Evolutionary conservation across 208 protist genomes (phyloP).

Genomic region (Crithidia sp.): DNA sequence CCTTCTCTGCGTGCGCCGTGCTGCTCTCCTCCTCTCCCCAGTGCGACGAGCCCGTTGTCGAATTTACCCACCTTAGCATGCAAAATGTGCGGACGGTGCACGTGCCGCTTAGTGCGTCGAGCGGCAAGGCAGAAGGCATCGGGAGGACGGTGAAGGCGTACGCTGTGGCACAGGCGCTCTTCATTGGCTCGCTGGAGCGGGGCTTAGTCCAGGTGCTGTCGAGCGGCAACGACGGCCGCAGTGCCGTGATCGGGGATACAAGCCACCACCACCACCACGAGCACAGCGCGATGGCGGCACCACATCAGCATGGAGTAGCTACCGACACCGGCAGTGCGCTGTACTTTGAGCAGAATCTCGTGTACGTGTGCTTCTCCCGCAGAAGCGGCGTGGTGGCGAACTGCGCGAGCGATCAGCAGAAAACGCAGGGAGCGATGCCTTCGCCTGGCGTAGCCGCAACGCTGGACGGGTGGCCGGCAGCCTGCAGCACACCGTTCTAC

Average conservation of each 20-base stretch:
- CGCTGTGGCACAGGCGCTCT: conserved; percentile 16
- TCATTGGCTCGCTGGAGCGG: conserved; percentile 14
- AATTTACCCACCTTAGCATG: conserved; percentile 10
- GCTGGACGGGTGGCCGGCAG: neutral
- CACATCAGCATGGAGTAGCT: neutral
- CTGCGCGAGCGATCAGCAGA: neutral
- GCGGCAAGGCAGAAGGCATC: no score
- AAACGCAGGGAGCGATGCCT: neutral
- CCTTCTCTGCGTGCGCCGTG: conserved; percentile 13
- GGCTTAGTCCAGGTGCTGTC: conserved; percentile 6
- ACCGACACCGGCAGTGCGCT: neutral
- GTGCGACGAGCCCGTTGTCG: conserved; percentile 20
- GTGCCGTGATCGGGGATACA: neutral
- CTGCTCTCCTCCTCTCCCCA: conserved; percentile 20
- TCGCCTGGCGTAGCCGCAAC: no score
- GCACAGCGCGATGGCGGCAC: no score
- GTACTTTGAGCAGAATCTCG: conserved; percentile 39
- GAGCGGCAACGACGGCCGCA: neutral
- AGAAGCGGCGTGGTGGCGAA: conserved; percentile 17
- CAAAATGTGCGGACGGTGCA: neutral
- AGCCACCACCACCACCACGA: neutral
- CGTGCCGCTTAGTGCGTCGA: no score
- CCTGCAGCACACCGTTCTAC: conserved; percentile 17
- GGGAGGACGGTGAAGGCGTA: neutral
- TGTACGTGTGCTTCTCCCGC: conserved; percentile 47